These are phyloP conservation scores for Pythium dissimile DNA, from an alignment of 352 stramenopile species.

Conservation along the genomic window DNA sequence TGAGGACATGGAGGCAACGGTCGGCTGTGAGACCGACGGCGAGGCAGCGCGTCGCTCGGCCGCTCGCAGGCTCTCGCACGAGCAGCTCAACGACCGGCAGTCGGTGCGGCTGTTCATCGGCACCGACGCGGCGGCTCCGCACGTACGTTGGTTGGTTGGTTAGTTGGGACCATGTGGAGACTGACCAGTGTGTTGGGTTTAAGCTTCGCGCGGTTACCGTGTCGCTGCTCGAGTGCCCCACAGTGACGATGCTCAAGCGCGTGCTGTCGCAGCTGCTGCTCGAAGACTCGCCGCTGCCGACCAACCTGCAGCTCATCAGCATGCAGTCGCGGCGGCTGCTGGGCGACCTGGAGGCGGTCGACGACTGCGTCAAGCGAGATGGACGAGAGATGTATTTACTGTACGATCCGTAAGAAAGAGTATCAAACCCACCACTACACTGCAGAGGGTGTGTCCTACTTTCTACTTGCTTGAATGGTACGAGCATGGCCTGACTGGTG, in stretches of 20 bases:
- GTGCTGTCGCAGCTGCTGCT: slow-evolving; percentile 12
- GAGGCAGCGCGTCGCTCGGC: background rate
- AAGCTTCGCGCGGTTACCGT: slow-evolving; percentile 10
- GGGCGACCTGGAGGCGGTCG: slow-evolving; percentile 17
- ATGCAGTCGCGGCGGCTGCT: slow-evolving; percentile 17
- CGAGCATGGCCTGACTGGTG: no score
- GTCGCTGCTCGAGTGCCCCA: background rate
- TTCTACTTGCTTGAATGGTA: no score
- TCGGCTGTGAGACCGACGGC: background rate
- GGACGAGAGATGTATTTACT: slow-evolving; percentile 20
- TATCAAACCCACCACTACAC: no score
- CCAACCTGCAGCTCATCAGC: slow-evolving; percentile 18
- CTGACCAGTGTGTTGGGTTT: background rate
- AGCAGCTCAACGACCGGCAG: background rate
- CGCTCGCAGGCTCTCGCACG: background rate
- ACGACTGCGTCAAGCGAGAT: slow-evolving; percentile 11
- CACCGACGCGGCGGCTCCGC: slow-evolving; percentile 3
- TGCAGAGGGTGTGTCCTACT: no score
- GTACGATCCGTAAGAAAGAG: slow-evolving; percentile 18
- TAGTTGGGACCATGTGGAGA: background rate
- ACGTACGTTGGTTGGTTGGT: background rate
- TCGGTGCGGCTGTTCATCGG: slow-evolving; percentile 1
- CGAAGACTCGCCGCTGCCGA: slow-evolving; percentile 10
- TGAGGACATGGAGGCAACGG: background rate
- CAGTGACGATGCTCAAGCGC: slow-evolving; percentile 19